Evolutionary conservation across 2,329 filamentous ascomycete species (phyloP).

Genomic region (Fusarium nurragi): DNA sequence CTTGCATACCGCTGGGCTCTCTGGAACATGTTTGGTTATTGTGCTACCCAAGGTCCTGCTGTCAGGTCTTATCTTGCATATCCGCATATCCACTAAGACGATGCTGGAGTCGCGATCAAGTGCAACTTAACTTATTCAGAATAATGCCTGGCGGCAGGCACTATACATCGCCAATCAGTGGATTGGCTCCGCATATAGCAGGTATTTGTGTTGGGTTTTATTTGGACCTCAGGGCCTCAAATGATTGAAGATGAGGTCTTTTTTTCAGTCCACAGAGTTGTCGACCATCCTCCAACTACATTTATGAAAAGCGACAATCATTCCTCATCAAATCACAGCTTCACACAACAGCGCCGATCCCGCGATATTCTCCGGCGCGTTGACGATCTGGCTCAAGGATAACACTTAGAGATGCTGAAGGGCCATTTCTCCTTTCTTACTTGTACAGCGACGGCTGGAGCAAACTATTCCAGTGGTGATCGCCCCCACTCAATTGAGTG

Average conservation of each 20-base stretch:
- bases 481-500: constrained; percentile 15
- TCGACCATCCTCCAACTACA: not conserved
- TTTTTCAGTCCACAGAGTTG: not conserved
- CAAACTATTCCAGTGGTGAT: constrained; percentile 6
- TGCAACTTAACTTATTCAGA: constrained; percentile 23
- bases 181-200: constrained; percentile 17
- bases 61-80: constrained; percentile 6
- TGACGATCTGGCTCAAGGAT: constrained; percentile 12
- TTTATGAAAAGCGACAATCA: not conserved
- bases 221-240: constrained; percentile 20
- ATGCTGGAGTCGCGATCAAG: constrained; percentile 25
- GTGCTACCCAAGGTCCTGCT: not conserved
- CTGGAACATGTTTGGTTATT: constrained; percentile 6
- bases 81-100: constrained; percentile 3
- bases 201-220: constrained; percentile 31
- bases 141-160: constrained; percentile 17
- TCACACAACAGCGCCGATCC: constrained; percentile 34
- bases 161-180: constrained; percentile 25
- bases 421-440: not conserved
- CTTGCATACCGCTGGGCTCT: not conserved
- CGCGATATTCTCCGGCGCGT: constrained; percentile 8
- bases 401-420: not conserved
- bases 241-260: not conserved
- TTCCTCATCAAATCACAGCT: constrained; percentile 6
- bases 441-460: constrained; percentile 7